phyloP scores from a whole-genome alignment of 176 grass and related monocot genomes.

The Carex pumila region DNA sequence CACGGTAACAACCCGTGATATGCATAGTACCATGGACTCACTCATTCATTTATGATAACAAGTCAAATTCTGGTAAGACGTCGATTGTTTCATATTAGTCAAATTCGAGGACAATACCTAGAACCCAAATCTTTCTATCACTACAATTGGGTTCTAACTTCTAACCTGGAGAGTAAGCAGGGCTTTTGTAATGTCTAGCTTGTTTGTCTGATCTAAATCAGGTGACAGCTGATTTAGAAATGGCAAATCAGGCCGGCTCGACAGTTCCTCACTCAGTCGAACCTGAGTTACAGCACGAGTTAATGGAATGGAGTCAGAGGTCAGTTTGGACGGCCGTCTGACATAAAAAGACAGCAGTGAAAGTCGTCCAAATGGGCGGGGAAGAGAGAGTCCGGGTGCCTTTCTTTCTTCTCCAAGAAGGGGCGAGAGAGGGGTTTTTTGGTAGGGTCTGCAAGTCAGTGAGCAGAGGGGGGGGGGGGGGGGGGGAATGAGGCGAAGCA shows the following conservation, averaged over 20 bases:
- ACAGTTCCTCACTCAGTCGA: constrained; percentile 13
- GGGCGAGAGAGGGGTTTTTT: no score
- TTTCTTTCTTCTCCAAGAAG: no score
- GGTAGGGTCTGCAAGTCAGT: no score
- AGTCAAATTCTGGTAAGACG: not conserved
- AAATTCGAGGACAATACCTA: not conserved
- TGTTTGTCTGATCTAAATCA: not conserved
- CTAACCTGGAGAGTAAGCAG: constrained; percentile 43
- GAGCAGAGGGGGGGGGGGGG: no score
- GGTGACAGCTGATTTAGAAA: constrained; percentile 41
- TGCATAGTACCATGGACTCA: no score
- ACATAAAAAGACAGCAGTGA: no score
- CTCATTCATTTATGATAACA: not conserved
- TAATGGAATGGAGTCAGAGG: constrained; percentile 10
- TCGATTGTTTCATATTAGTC: not conserved
- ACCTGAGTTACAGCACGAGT: constrained; percentile 18
- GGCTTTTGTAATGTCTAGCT: not conserved
- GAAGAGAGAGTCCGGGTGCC: no score
- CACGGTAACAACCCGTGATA: no score
- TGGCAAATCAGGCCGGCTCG: constrained; percentile 26
- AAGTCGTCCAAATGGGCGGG: no score
- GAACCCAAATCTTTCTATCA: not conserved
- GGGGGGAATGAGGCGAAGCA: no score
- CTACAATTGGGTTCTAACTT: not conserved
- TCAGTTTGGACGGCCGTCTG: no score